Percentiles rank a stretch among this genome's conserved stretches.
Evolutionary conservation across 1,139 yeast species (phyloP).

Genomic region (Hanseniaspora sp.): DNA sequence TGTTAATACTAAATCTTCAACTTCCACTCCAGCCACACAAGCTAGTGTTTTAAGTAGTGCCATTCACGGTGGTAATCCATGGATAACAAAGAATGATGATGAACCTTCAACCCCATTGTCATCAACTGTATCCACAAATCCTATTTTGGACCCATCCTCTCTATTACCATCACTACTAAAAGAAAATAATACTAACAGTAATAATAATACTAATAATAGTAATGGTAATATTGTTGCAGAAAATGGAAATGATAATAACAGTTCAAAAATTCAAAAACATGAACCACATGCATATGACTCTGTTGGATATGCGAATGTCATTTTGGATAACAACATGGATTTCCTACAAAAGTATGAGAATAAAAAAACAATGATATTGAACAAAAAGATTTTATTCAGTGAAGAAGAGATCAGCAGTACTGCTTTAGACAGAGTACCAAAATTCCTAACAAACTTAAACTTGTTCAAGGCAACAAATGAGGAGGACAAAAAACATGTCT

Average conservation of each 20-base stretch:
- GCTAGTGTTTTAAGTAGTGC: slow-evolving; percentile 3
- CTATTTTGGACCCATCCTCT: slow-evolving; percentile 19
- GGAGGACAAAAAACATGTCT: neutral
- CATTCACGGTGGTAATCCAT: slow-evolving; percentile 21
- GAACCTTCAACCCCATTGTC: slow-evolving; percentile 18
- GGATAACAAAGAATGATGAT: slow-evolving; percentile 23
- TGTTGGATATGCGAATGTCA: slow-evolving; percentile 7
- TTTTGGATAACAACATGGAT: slow-evolving; percentile 5
- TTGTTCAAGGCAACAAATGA: slow-evolving; percentile 19
- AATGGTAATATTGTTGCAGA: slow-evolving; percentile 3
- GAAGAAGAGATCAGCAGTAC: slow-evolving; percentile 1
- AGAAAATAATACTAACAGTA: slow-evolving; percentile 24
- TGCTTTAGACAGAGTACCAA: slow-evolving; percentile 1
- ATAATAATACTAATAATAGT: slow-evolving; percentile 18
- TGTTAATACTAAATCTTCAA: neutral
- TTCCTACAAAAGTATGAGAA: neutral
- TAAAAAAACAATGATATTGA: neutral
- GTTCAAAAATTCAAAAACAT: neutral
- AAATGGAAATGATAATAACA: neutral
- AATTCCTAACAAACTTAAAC: neutral
- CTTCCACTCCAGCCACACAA: slow-evolving; percentile 4
- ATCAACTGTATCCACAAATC: slow-evolving; percentile 15
- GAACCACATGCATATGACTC: slow-evolving; percentile 7
- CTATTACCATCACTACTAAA: slow-evolving; percentile 17
- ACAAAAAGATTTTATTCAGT: neutral